Conservation (phyloP, 176 grass and related monocot species). For the Oryza australiensis region DNA sequence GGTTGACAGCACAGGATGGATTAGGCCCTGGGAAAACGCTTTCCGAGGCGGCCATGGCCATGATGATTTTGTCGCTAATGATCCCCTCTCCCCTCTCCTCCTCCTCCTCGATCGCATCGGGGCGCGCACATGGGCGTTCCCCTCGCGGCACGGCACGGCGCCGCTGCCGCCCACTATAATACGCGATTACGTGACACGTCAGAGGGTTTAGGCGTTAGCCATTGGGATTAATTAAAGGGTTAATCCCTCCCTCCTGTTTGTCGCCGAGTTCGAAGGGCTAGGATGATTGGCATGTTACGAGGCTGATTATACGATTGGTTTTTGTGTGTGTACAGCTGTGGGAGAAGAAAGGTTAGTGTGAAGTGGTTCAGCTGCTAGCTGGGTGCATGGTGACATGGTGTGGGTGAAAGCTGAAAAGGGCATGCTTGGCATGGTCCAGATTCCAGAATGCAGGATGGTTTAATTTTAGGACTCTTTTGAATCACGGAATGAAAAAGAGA, state of each 20-base stretch:
- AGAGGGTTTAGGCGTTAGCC: neutral
- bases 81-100: neutral
- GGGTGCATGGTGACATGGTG: neutral
- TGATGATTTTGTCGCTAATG: neutral
- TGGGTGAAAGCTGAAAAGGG: neutral
- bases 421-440: neutral
- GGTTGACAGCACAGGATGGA: neutral
- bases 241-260: neutral
- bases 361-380: neutral
- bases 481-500: too few relatives aligned
- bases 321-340: neutral
- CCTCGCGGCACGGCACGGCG: neutral
- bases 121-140: neutral
- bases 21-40: neutral
- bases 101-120: neutral
- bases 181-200: neutral
- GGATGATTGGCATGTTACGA: neutral
- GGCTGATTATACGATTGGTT: neutral
- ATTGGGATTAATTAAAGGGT: neutral
- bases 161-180: neutral
- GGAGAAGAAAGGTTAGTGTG: neutral
- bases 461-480: too few relatives aligned
- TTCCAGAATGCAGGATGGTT: neutral
- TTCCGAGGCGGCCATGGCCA: neutral
- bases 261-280: neutral